A percentile compares a stretch with the other conserved stretches of the same genome.
Evolutionary conservation across 805 yeast genomes (phyloP).

Genomic region (Yamadazyma phyllophila): DNA sequence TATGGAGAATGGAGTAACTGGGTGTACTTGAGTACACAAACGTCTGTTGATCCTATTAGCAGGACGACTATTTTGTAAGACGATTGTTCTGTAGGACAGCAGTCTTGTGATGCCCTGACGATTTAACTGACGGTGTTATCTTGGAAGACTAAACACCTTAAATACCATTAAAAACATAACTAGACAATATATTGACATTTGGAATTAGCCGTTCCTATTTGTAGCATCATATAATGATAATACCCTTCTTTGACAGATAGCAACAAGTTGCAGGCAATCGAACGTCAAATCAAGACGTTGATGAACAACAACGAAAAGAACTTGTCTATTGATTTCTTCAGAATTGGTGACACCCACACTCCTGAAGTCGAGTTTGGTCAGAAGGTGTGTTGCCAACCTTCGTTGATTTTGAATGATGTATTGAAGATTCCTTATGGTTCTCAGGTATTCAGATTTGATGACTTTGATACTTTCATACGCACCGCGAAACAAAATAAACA

Average conservation of each 20-base stretch:
- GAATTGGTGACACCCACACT: conserved; percentile 22
- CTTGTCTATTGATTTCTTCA: conserved; percentile 22
- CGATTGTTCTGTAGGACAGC: too few relatives aligned
- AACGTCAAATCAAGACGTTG: conserved; percentile 11
- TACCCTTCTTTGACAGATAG: neutral
- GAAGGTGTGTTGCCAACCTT: conserved; percentile 12
- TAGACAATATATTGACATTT: too few relatives aligned
- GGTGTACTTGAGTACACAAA: too few relatives aligned
- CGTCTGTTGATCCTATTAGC: too few relatives aligned
- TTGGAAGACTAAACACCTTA: too few relatives aligned
- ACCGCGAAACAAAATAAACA: conserved; percentile 1
- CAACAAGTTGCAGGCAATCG: conserved; percentile 6
- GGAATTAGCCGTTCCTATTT: too few relatives aligned
- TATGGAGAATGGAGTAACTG: too few relatives aligned
- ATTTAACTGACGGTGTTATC: too few relatives aligned
- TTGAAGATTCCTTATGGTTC: conserved; percentile 19
- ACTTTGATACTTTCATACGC: conserved; percentile 16
- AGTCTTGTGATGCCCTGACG: too few relatives aligned
- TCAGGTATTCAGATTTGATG: conserved; percentile 17
- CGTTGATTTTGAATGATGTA: conserved; percentile 12
- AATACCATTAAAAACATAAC: too few relatives aligned
- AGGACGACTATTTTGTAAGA: too few relatives aligned
- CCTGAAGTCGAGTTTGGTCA: conserved; percentile 16
- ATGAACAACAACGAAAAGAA: conserved; percentile 15
- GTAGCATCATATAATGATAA: too few relatives aligned